These are phyloP conservation scores for Diaporthe ampelina DNA, from an alignment of 2,329 filamentous ascomycete genomes.

Conservation along the genomic window DNA sequence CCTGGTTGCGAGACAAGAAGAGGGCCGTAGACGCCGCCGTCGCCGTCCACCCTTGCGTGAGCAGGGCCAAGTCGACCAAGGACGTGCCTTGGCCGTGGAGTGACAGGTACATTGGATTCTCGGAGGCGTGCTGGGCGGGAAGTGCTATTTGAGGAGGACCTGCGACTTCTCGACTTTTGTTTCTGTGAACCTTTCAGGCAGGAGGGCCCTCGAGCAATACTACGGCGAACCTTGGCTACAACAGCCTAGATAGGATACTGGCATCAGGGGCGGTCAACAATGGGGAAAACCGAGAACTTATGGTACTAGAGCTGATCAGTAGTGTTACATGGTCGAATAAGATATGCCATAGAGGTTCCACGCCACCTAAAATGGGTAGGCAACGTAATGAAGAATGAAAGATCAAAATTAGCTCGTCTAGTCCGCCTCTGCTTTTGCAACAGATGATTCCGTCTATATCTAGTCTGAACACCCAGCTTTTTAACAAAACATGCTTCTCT, in stretches of 20 bases:
- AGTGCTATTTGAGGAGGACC: slow-evolving; percentile 26
- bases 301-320: background rate
- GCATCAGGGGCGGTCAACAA: background rate
- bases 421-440: slow-evolving; percentile 12
- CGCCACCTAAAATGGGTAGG: slow-evolving; percentile 12
- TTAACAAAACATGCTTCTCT: background rate
- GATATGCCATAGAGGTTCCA: background rate
- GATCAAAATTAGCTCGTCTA: slow-evolving; percentile 2
- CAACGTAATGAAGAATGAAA: slow-evolving; percentile 2
- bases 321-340: background rate
- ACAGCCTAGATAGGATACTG: slow-evolving; percentile 29
- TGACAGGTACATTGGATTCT: slow-evolving; percentile 34
- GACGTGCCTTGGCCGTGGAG: slow-evolving; percentile 40
- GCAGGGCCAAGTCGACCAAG: slow-evolving; percentile 29
- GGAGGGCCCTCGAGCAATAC: background rate
- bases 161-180: background rate
- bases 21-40: slow-evolving; percentile 9
- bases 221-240: background rate
- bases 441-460: slow-evolving; percentile 36
- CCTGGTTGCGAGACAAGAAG: slow-evolving; percentile 39
- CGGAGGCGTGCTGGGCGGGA: slow-evolving; percentile 37
- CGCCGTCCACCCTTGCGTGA: background rate
- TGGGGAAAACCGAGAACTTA: background rate
- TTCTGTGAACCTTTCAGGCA: background rate
- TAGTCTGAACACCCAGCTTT: slow-evolving; percentile 14